Evolutionary conservation across 768 basidiomycete genomes (phyloP), one percentile per base, ranked within the genome.

Genomic region (Daedaleopsis sinensis): DNA sequence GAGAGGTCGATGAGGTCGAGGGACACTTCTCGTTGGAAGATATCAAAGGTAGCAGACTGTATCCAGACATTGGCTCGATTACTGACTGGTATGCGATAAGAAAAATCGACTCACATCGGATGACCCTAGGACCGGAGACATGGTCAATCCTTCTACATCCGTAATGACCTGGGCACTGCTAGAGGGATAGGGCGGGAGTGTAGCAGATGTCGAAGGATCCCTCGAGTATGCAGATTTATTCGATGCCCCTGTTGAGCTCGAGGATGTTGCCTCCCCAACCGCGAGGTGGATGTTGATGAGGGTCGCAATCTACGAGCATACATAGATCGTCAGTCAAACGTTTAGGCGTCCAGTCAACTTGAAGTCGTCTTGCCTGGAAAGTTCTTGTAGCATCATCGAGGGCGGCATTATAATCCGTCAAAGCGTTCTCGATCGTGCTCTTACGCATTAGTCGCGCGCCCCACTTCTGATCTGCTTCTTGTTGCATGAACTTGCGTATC

Each of bases 281-380:
- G 77, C 72, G 57, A 77, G 75, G 62, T 83, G 81, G 18, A 83
- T 75, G 51, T 80, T 76, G 43, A 83, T 81, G 5, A 83, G 73
- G 0, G 80, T 78, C 7, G 79, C 76, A 7, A 82, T 74, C 82
- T 82, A 59, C 16, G 21, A 6, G 43, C 21, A 10, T 19, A n/a
- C n/a, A n/a, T n/a, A n/a, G 27, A 32, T 32, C 27, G 27, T 32
- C 27, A 32, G 27, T 32, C 27, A 32, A 32, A 32, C 27, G 7
- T 32, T 32, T 32, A 3, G 27, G 27, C 4, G 3, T 32, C 27
- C 27, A 32, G 7, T 32, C 27, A 3, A 7, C 27, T 32, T 3
- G n/a, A n/a, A n/a, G n/a, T n/a, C n/a, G n/a, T n/a, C 27, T 23
- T 61, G 79, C 82, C 74, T 83, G 81, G 59, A 83, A 82, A 10